Evolutionary conservation across 2,329 filamentous ascomycete genomes (phyloP).

Genomic region (Dryadomyces quercus-mongolicae): DNA sequence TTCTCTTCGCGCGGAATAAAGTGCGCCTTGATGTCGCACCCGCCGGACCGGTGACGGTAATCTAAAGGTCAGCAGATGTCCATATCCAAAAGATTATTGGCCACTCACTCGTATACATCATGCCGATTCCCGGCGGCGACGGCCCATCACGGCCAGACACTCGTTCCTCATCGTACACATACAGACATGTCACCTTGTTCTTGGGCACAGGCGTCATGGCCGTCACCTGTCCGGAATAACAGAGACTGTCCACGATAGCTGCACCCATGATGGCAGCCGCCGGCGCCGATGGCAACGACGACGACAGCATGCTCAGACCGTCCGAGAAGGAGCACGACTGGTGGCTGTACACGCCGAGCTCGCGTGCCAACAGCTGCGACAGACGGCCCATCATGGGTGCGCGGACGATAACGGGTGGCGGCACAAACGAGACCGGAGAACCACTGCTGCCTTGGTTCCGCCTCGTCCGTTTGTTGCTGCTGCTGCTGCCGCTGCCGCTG

Average conservation of each 20-base stretch:
- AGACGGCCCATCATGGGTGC: not conserved
- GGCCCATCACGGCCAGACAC: constrained; percentile 20
- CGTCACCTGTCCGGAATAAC: not conserved
- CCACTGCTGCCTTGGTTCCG: no score
- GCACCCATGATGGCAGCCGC: not conserved
- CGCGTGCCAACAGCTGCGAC: not conserved
- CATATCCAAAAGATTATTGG: no score
- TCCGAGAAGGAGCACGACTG: not conserved
- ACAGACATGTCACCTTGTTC: constrained; percentile 4
- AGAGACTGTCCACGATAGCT: not conserved
- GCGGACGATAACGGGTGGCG: not conserved
- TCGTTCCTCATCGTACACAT: constrained; percentile 5
- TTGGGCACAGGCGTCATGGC: not conserved
- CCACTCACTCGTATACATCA: constrained; percentile 28
- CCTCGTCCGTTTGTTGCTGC: not conserved
- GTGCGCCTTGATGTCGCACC: constrained; percentile 19
- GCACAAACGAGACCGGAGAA: no score
- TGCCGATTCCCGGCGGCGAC: constrained; percentile 23
- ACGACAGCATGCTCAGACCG: not conserved
- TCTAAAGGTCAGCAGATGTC: constrained; percentile 12
- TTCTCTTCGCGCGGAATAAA: constrained; percentile 31
- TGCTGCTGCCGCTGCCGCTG: not conserved
- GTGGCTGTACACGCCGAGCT: not conserved
- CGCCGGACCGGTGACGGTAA: constrained; percentile 12
- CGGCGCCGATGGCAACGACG: not conserved